Percentiles rank a stretch among this genome's conserved stretches.
Conservation (phyloP, 176 grass and related monocot species). For the Oryza glaberrima region DNA sequence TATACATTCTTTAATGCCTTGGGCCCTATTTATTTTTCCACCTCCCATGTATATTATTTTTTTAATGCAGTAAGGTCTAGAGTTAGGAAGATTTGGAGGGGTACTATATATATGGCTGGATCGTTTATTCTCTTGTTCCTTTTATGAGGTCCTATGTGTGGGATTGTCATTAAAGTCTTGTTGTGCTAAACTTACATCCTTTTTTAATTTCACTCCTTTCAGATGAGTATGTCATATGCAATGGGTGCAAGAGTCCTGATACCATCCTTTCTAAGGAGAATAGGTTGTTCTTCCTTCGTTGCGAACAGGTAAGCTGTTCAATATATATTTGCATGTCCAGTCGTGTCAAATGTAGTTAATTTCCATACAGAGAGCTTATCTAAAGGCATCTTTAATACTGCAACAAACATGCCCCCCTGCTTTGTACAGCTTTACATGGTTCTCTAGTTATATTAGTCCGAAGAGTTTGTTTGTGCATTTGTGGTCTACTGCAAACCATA, state of each 20-base stretch:
- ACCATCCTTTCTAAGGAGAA: slow-evolving; percentile 99
- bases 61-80: background rate
- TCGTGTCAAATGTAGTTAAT: background rate
- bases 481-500: slow-evolving; percentile 13
- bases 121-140: background rate
- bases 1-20: background rate
- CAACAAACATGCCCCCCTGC: background rate
- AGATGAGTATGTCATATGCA: slow-evolving; percentile 99
- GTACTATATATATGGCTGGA: background rate
- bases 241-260: slow-evolving; percentile 98
- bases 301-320: slow-evolving; percentile 73
- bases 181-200: background rate
- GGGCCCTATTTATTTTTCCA: slow-evolving; percentile 12
- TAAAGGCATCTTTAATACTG: background rate
- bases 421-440: background rate
- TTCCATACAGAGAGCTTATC: background rate
- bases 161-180: background rate
- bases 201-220: background rate
- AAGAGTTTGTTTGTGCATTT: background rate
- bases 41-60: background rate
- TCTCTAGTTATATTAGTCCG: background rate
- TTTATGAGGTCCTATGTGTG: background rate
- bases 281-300: slow-evolving; percentile 91
- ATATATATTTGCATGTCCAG: background rate
- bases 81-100: background rate